phyloP scores from a whole-genome alignment of 2,329 filamentous ascomycete genomes.

The Rutstroemia sp. region DNA sequence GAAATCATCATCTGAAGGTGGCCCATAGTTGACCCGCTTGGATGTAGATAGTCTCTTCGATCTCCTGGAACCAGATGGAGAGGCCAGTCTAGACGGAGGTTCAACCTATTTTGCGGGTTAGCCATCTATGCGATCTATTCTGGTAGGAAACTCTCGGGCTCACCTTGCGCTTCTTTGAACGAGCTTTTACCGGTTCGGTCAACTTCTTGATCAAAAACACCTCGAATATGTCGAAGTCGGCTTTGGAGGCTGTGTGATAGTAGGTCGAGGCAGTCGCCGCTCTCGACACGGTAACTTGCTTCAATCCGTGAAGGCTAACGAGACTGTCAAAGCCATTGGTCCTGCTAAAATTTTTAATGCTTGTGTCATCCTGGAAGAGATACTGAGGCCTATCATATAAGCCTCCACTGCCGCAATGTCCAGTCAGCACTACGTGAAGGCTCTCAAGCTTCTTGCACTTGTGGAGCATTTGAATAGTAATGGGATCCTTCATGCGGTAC shows the following conservation, averaged over 20 bases:
- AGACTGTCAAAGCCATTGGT: conserved; percentile 15
- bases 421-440: conserved; percentile 7
- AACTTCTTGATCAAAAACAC: conserved; percentile 1
- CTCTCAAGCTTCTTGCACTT: conserved; percentile 8
- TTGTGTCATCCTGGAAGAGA: conserved; percentile 5
- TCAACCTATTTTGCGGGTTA: background rate
- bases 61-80: background rate
- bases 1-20: too few species aligned
- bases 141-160: background rate
- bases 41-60: background rate
- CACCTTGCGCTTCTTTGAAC: background rate
- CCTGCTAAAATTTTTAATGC: conserved; percentile 13
- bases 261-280: background rate
- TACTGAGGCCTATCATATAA: background rate
- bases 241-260: background rate
- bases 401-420: background rate
- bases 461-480: background rate
- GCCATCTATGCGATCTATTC: background rate
- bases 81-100: background rate
- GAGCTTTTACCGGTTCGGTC: background rate
- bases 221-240: background rate
- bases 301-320: conserved; percentile 10
- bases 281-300: conserved; percentile 13
- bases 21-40: background rate
- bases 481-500: conserved; percentile 2